Base-by-base conservation (phyloP, 1,139 yeast species). In the Blastobotrys persicus region DNA sequence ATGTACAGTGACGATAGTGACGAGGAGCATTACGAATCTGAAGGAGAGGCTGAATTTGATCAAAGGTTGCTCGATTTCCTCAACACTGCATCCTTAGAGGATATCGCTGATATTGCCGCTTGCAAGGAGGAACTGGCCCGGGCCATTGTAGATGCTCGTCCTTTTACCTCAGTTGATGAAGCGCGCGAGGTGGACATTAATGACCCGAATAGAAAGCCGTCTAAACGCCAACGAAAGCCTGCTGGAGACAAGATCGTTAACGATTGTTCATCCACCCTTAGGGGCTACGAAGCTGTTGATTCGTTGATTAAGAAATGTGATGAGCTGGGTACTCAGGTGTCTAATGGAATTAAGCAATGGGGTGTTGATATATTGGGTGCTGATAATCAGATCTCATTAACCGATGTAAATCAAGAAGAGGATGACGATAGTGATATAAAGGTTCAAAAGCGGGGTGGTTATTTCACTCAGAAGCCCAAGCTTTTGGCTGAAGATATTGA, bases 201-300 rank as follows among this genome's bases (percentile, higher is more conserved):
- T 3, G 63, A 57, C 6, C 53, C 42, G 2, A 46, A 50, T 52
- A 59, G 73, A 56, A 69, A 70, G 42, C 55, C 61, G n/a, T 56
- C 61, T 45, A 66, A 75, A 32, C 70, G 73, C 19, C 69, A 69
- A 5, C 59, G 62, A 13, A 70, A 71, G 42, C 85, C 85, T 2
- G 77, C 80, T 44, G 96, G 97, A 7, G 84, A 85, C 59, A 80
- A 81, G 62, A 77, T 88, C 44, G 78, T 89, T 20, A 95, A 87
- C 44, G 84, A 78, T 31, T 79, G 88, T 5, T 79, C 78, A 49
- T 71, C 75, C 48, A 83, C 91, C 17, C 73, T 92, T 56, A 80
- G 81, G 59, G 98, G 98, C 2, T 94, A 92, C 64, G 85, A 83
- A 55, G 98, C 98, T 0, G 96, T 92, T 34, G 98, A 92, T 61